Evolutionary conservation across 2,329 filamentous ascomycete species (phyloP).

Genomic region (Tothia fuscella): DNA sequence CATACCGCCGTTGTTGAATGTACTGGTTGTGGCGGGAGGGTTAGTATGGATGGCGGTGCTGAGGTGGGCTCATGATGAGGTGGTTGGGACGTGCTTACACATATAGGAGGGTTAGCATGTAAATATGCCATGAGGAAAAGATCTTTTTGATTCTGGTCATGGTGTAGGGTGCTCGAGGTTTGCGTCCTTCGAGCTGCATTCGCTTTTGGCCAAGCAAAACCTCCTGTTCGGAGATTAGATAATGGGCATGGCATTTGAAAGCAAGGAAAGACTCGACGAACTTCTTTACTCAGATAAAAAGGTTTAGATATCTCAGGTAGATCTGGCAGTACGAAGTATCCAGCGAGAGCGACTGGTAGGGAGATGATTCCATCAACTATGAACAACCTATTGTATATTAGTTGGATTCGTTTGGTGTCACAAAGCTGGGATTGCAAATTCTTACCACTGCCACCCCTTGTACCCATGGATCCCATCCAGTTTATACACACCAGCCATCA

Average conservation of each 20-base stretch:
- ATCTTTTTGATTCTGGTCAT: conserved; percentile 46
- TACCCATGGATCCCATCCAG: conserved; percentile 37
- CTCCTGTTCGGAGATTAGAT: conserved; percentile 22
- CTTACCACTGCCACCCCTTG: conserved; percentile 40
- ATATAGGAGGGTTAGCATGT: conserved; percentile 45
- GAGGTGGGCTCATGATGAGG: too few relatives aligned
- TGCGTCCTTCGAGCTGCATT: conserved; percentile 39
- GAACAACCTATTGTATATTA: conserved; percentile 29
- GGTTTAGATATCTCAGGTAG: conserved; percentile 38
- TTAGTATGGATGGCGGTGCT: too few relatives aligned
- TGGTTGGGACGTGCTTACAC: too few relatives aligned
- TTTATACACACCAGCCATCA: conserved; percentile 42
- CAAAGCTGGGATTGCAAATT: neutral
- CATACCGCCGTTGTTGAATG: conserved; percentile 49
- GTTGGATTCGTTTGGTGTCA: too few relatives aligned
- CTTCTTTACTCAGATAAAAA: conserved; percentile 34
- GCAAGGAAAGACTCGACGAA: conserved; percentile 9
- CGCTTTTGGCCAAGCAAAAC: conserved; percentile 34
- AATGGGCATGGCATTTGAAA: neutral
- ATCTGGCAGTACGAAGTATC: conserved; percentile 38
- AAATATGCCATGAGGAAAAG: conserved; percentile 54
- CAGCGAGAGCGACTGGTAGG: conserved; percentile 38
- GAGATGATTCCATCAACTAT: conserved; percentile 44
- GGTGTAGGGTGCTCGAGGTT: conserved; percentile 34
- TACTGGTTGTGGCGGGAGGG: too few relatives aligned